A percentile compares a stretch with the other conserved stretches of the same genome.
Evolutionary conservation across 805 yeast species (phyloP).

Genomic region (Metschnikowia vanudenii): DNA sequence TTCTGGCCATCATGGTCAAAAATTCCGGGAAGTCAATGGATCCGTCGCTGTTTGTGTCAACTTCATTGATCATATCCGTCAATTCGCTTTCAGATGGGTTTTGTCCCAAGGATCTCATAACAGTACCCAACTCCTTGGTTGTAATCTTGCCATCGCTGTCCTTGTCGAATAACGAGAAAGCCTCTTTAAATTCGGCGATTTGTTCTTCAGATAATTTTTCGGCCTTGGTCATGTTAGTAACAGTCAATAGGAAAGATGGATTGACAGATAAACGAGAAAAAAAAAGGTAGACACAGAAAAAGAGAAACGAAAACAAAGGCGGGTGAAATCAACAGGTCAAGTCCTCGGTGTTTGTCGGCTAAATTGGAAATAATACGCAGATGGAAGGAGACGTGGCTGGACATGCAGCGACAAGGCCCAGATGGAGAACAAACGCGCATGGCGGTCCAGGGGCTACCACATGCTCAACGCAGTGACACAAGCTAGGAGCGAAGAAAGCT

Average conservation of each 20-base stretch:
- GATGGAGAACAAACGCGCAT: not conserved
- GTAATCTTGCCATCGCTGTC: constrained; percentile 97
- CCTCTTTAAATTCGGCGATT: constrained; percentile 95
- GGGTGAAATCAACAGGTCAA: not conserved
- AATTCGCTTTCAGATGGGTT: constrained; percentile 96
- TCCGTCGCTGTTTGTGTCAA: constrained; percentile 94
- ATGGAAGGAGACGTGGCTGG: not conserved
- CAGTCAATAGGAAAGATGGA: too few species aligned
- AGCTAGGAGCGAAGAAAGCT: too few species aligned
- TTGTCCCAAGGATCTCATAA: constrained; percentile 98
- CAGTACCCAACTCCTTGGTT: constrained; percentile 93
- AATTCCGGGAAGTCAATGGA: constrained; percentile 49
- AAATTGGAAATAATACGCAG: not conserved
- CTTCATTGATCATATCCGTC: constrained; percentile 95
- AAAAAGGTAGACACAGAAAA: not conserved
- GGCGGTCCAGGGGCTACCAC: too few species aligned
- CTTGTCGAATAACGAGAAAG: constrained; percentile 94
- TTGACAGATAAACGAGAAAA: too few species aligned
- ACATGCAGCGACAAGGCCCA: not conserved
- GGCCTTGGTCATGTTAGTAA: constrained; percentile 47
- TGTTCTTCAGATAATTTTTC: constrained; percentile 94
- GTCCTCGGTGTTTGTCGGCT: too few species aligned
- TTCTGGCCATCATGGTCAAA: constrained; percentile 46
- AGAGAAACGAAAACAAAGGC: not conserved
- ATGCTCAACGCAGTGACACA: too few species aligned